phyloP scores from a whole-genome alignment of 805 yeast genomes.

The Starmerella gropengiesseri region DNA sequence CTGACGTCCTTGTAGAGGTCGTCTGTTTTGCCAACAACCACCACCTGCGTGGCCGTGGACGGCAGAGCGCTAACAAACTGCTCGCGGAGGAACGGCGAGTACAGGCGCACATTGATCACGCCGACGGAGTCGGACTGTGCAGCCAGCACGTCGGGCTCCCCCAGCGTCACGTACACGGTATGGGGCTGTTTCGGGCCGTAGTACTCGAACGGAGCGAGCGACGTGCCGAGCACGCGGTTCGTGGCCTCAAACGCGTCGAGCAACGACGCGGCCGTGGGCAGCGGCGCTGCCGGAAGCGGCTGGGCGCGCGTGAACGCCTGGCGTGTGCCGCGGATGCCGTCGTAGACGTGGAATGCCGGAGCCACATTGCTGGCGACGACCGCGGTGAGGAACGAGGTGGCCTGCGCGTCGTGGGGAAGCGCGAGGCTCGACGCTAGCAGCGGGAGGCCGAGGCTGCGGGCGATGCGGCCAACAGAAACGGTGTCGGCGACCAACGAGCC shows the following conservation, averaged over 20 bases:
- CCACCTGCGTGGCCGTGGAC: slow-evolving; percentile 43
- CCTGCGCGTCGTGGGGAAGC: slow-evolving; percentile 52
- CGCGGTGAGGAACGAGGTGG: slow-evolving; percentile 45
- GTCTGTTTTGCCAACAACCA: slow-evolving; percentile 48
- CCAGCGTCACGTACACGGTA: slow-evolving; percentile 72
- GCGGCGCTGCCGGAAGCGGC: background rate
- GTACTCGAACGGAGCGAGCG: slow-evolving; percentile 56
- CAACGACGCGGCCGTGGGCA: slow-evolving; percentile 26
- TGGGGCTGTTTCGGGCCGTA: slow-evolving; percentile 51
- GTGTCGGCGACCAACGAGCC: slow-evolving; percentile 54
- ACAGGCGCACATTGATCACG: slow-evolving; percentile 60
- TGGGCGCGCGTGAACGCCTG: slow-evolving; percentile 29
- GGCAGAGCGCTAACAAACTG: slow-evolving; percentile 55
- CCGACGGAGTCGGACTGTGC: slow-evolving; percentile 50
- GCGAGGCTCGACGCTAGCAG: slow-evolving; percentile 56
- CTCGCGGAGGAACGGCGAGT: slow-evolving; percentile 62
- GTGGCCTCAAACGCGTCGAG: slow-evolving; percentile 35
- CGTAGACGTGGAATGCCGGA: slow-evolving; percentile 68
- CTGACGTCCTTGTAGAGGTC: slow-evolving; percentile 59
- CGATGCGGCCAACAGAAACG: slow-evolving; percentile 47
- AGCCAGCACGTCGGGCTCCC: slow-evolving; percentile 43
- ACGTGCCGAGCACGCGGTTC: slow-evolving; percentile 45
- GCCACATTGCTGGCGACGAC: slow-evolving; percentile 44
- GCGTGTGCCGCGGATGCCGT: slow-evolving; percentile 58
- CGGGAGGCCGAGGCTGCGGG: slow-evolving; percentile 46